These are phyloP conservation scores for Candida pini DNA, from an alignment of 805 yeast species.

Conservation along the genomic window DNA sequence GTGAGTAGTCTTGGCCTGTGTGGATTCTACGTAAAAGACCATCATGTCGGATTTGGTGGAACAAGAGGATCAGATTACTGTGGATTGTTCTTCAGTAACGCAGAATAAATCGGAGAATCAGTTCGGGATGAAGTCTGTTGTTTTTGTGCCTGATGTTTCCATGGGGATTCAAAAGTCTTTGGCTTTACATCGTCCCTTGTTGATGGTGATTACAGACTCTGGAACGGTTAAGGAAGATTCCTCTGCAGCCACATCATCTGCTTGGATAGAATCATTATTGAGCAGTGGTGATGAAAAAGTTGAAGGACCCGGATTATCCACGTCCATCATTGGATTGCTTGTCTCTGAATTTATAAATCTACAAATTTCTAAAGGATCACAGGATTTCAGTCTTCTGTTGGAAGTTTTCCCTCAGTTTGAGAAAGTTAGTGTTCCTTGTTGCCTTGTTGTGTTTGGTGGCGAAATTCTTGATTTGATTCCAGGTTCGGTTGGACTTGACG, in stretches of 20 bases:
- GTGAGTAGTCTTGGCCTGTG: too few species aligned
- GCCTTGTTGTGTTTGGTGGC: constrained; percentile 48
- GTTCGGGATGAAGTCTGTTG: too few species aligned
- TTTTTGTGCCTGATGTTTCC: constrained; percentile 18
- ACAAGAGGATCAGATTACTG: too few species aligned
- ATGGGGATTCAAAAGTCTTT: constrained; percentile 37
- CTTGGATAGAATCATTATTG: constrained; percentile 19
- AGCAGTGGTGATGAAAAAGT: too few species aligned
- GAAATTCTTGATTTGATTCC: constrained; percentile 38
- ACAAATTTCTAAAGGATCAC: constrained; percentile 34
- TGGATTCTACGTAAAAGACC: too few species aligned
- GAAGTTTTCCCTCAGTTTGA: constrained; percentile 44
- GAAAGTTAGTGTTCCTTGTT: constrained; percentile 45
- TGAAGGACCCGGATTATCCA: constrained; percentile 13
- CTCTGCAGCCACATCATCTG: too few species aligned
- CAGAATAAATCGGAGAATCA: too few species aligned
- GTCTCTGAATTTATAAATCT: constrained; percentile 34
- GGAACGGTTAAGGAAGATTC: too few species aligned
- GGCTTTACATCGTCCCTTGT: constrained; percentile 30
- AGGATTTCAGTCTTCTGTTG: constrained; percentile 42
- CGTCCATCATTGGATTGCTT: constrained; percentile 14
- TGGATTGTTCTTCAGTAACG: too few species aligned
- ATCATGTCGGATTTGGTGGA: too few species aligned
- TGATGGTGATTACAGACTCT: constrained; percentile 31
- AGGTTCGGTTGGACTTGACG: constrained; percentile 24